Evolutionary conservation across 805 yeast species (phyloP).

Genomic region (Candida morakotiae): DNA sequence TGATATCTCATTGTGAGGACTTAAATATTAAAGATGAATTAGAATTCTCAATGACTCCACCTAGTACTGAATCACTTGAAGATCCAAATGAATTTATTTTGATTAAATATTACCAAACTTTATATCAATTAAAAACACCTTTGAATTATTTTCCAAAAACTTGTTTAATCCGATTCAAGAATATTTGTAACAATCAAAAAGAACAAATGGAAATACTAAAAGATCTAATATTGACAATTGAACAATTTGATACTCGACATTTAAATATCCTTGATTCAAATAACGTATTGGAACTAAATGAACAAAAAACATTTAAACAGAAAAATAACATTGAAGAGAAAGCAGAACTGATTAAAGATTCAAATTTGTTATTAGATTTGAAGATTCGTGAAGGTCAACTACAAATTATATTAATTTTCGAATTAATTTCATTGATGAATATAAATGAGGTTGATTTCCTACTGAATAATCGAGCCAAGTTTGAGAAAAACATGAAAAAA

Average conservation of each 20-base stretch:
- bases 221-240: conserved; percentile 28
- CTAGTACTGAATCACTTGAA: conserved; percentile 1
- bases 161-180: conserved; percentile 42
- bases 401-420: conserved; percentile 47
- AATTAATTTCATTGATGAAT: conserved; percentile 32
- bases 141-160: conserved; percentile 45
- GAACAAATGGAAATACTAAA: conserved; percentile 19
- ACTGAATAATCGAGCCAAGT: conserved; percentile 19
- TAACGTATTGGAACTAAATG: conserved; percentile 16
- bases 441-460: conserved; percentile 34
- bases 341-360: conserved; percentile 10
- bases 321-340: conserved; percentile 8
- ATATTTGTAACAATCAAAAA: conserved; percentile 39
- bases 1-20: neutral
- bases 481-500: conserved; percentile 23
- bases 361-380: conserved; percentile 31
- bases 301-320: conserved; percentile 17
- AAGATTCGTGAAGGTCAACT: conserved; percentile 56
- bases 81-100: conserved; percentile 29
- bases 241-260: conserved; percentile 42
- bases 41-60: conserved; percentile 7
- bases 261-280: neutral
- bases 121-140: conserved; percentile 38
- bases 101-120: conserved; percentile 30
- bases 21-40: neutral